Evolutionary conservation across 305 asterid species (phyloP), one percentile per base, ranked within the genome.

Genomic region (Fraxinus sp.): DNA sequence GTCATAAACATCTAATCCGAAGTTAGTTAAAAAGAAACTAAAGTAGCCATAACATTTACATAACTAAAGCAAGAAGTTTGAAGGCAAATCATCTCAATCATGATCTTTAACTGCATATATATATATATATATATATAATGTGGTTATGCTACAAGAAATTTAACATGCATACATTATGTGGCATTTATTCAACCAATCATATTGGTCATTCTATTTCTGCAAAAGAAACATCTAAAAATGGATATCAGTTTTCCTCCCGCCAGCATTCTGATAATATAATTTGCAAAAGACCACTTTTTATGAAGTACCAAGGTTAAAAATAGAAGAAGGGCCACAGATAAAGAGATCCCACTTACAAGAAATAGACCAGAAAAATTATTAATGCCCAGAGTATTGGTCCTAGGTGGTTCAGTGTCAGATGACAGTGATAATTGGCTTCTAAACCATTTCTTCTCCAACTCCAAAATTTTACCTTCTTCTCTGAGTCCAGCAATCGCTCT

Each of bases 401-500:
- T 8, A 74, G 74, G 64, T 14, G 2, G 36, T n/a, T 64, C 74
- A 78, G 20, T 22, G 11, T 73, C 79, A 20, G 52, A 57, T 4
- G 4, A 39, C 24, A 18, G 26, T 30, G 79, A 7, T 39, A 59
- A 52, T 73, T 32, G 39, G 73, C 39, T 39, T 32, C 81, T 46
- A 37, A 85, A 74, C 90, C 90, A 87, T 83, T 55, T 80, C 37
- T 74, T 81, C 76, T 87, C 90, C 81, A 87, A 36, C 66, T 78
- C 78, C 49, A 37, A 1, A 24, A 87, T 88, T 68, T 24, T 71
- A 36, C 84, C 81, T 80, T 85, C 83, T 83, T 83, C 90, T 78
- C 90, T 83, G 10, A 87, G 86, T 62, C 64, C 68, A 6, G 39
- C 57, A 37, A 87, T 87, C 30, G 81, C 88, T 83, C 37, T 85